Base-by-base conservation (phyloP, 2,329 filamentous ascomycete genomes). In the Alternaria hordeiaustralica region DNA sequence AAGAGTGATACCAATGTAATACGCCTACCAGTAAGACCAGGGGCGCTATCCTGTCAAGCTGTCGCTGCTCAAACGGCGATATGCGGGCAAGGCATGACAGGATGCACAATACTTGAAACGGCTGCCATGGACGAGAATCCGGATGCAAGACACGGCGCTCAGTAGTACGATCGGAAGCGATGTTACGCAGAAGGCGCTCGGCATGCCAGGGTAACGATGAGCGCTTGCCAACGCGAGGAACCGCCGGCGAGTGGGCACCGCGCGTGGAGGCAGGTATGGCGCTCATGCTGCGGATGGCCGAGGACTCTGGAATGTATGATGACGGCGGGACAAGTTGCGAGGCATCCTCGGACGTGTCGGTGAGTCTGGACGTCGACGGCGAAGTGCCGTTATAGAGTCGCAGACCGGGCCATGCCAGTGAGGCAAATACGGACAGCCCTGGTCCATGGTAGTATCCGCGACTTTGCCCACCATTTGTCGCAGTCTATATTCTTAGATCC, bases 101-200 rank as follows among this genome's bases (percentile, higher is more conserved):
- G 54, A 36, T 67, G 60, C 54, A 66, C 59, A 61, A 56, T 57
- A 50, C 44, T 56, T 68, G 68, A 72, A 70, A 70, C 68, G 66
- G 60, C 61, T 30, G 66, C 51, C 44, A 47, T 66, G 55, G 68
- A 68, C 54, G 58, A 67, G 64, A 68, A 68, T 26, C 56, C 54
- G 55, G 71, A 75, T 55, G 74, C 73, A 77, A 76, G 75, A 69
- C 72, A 70, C 60, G 65, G 66, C 59, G 62, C 66, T 51, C 50
- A 61, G 72, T 69, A 61, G 62, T 60, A 75, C 70, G 58, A 53
- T 65, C 68, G 66, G 69, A 67, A 70, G 67, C 63, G 51, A 67
- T 73, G 74, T 69, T 66, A 68, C 69, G 68, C 70, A 71, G 65
- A 69, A 66, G 55, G 67, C 67, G 69, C 70, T 68, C 25, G 63